phyloP scores from a whole-genome alignment of 2,329 filamentous ascomycete species.

The Fusarium nanum region DNA sequence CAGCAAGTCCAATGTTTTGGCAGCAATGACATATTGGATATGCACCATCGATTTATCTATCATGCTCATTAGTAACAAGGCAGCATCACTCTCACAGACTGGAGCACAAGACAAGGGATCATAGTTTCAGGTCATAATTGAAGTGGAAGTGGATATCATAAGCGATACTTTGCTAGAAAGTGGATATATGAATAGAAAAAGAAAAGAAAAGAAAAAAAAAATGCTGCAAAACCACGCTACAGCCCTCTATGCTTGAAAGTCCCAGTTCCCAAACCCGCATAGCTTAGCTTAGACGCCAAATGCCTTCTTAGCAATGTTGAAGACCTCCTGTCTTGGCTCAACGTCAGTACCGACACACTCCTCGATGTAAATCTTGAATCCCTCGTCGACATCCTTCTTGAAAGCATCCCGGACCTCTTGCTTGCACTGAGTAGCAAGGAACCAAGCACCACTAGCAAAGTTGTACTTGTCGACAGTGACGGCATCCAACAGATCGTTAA shows the following conservation, averaged over 20 bases:
- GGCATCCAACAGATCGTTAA: slow-evolving; percentile 57
- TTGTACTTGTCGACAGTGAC: slow-evolving; percentile 63
- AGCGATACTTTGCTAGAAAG: not conserved
- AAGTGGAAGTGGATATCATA: not conserved
- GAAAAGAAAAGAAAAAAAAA: not conserved
- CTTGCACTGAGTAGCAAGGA: slow-evolving; percentile 58
- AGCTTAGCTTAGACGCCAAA: slow-evolving; percentile 52
- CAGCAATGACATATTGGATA: not conserved
- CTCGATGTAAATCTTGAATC: slow-evolving; percentile 59
- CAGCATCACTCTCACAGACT: not conserved
- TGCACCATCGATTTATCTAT: not conserved
- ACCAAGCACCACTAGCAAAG: slow-evolving; percentile 67
- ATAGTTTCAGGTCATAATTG: not conserved
- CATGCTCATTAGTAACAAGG: not conserved
- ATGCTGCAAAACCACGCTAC: not conserved
- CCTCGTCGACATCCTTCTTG: slow-evolving; percentile 53
- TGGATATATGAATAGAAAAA: not conserved
- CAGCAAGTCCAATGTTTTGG: not conserved
- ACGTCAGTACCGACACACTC: slow-evolving; percentile 57
- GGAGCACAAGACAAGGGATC: not conserved
- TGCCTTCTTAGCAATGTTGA: slow-evolving; percentile 59
- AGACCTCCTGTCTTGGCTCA: slow-evolving; percentile 54
- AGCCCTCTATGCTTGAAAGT: not conserved
- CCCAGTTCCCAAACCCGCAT: not conserved
- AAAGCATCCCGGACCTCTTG: slow-evolving; percentile 51